Conservation (phyloP, 2,329 filamentous ascomycete genomes). For the Paecilomyces variotii region DNA sequence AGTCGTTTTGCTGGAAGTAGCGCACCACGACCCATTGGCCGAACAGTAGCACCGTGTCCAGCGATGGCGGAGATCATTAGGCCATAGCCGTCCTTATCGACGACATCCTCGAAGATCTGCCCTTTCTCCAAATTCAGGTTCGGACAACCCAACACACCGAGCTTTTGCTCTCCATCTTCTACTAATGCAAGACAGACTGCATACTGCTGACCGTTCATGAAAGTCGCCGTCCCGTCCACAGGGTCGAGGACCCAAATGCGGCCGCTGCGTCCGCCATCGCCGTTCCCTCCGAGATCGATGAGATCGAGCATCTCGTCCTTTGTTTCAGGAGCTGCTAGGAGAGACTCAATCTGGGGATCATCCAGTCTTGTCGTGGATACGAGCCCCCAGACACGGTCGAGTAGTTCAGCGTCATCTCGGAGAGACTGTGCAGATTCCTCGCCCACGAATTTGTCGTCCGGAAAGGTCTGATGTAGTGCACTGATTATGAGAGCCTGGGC, state of each 20-base stretch:
- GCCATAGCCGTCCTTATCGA: constrained; percentile 40
- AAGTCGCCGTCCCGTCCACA: constrained; percentile 57
- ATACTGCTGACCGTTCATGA: constrained; percentile 55
- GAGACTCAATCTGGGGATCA: constrained; percentile 22
- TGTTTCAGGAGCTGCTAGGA: constrained; percentile 35
- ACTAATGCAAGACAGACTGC: constrained; percentile 54
- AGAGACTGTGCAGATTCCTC: constrained; percentile 53
- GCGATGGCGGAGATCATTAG: constrained; percentile 44
- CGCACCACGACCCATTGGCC: constrained; percentile 26
- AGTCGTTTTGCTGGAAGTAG: constrained; percentile 27
- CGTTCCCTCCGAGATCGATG: constrained; percentile 51
- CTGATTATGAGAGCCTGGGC: constrained; percentile 55
- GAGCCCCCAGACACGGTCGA: constrained; percentile 49
- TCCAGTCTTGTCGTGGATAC: constrained; percentile 33
- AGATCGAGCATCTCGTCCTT: constrained; percentile 51
- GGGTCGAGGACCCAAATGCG: constrained; percentile 58
- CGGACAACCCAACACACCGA: constrained; percentile 56
- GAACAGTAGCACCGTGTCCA: constrained; percentile 36
- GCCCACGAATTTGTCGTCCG: constrained; percentile 51
- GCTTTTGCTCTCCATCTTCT: constrained; percentile 47
- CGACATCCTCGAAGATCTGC: constrained; percentile 28
- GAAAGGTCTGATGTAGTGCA: constrained; percentile 47
- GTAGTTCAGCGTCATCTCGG: constrained; percentile 40
- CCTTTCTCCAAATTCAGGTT: constrained; percentile 44
- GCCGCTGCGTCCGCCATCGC: constrained; percentile 29